Conservation (phyloP, 148 eudicot genomes). For the Vaccinium vitisidaea region DNA sequence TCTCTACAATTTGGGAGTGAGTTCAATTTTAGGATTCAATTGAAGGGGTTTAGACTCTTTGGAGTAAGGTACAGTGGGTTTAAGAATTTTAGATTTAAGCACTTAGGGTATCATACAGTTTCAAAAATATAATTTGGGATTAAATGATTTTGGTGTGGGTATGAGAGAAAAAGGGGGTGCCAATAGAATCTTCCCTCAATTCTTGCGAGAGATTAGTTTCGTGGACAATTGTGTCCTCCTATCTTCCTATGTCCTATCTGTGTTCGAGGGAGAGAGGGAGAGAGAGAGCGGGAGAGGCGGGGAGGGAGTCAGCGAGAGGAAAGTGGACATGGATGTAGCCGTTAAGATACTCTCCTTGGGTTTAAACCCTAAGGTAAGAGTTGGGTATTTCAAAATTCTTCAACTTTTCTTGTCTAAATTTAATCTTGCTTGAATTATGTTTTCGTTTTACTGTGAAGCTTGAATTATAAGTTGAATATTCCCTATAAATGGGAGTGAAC, state of each 20-base stretch:
- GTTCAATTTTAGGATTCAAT: no score
- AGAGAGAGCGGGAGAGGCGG: background rate
- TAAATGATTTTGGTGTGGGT: background rate
- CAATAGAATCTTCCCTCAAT: background rate
- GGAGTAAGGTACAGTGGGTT: no score
- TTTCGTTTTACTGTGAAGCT: background rate
- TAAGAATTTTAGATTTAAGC: no score
- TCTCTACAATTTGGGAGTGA: no score
- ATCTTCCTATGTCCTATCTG: background rate
- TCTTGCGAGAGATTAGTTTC: background rate
- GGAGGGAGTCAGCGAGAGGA: background rate
- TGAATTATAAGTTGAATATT: background rate
- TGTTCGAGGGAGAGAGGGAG: background rate
- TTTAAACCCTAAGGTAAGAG: slow-evolving; percentile 4
- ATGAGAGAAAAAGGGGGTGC: background rate
- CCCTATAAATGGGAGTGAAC: background rate
- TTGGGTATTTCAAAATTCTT: background rate
- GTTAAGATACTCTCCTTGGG: slow-evolving; percentile 2
- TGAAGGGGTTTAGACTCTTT: no score
- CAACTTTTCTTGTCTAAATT: background rate
- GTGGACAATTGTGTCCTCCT: background rate
- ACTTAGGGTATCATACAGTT: no score
- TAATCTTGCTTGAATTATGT: background rate
- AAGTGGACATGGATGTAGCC: slow-evolving; percentile 9
- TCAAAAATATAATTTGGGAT: no score